Conservation (phyloP, 2,329 filamentous ascomycete genomes). For the Penicillium verrucosum region DNA sequence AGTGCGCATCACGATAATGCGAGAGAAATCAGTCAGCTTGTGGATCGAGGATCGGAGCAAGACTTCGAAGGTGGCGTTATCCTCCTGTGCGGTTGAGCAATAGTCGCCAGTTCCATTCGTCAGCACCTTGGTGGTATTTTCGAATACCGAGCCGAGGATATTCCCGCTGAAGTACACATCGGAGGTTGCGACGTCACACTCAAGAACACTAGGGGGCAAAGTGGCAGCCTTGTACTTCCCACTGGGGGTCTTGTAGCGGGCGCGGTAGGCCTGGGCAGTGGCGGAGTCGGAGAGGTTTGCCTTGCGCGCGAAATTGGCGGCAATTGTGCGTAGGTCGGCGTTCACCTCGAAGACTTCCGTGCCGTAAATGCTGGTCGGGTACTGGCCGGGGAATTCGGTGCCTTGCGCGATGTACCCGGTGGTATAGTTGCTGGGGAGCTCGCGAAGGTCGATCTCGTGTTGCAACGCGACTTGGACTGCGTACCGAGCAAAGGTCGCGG, state of each 20-base stretch:
- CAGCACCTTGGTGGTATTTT: constrained; percentile 60
- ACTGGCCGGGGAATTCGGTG: constrained; percentile 52
- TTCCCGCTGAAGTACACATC: constrained; percentile 69
- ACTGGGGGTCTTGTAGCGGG: constrained; percentile 45
- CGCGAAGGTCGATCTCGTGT: constrained; percentile 70
- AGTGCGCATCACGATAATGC: constrained; percentile 66
- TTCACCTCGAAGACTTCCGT: constrained; percentile 69
- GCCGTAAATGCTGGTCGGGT: constrained; percentile 60
- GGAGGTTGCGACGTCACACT: constrained; percentile 66
- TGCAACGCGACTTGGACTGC: constrained; percentile 72
- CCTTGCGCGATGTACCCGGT: constrained; percentile 70
- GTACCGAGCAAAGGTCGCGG: constrained; percentile 66
- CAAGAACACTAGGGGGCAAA: constrained; percentile 54
- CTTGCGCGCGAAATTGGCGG: constrained; percentile 50
- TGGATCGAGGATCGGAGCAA: constrained; percentile 58
- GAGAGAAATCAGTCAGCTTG: constrained; percentile 61
- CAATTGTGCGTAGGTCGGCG: constrained; percentile 54
- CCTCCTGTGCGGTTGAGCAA: constrained; percentile 70
- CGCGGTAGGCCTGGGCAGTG: constrained; percentile 53
- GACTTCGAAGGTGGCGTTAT: constrained; percentile 66
- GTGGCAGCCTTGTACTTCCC: constrained; percentile 44
- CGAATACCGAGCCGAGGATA: constrained; percentile 61
- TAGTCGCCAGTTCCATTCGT: constrained; percentile 67
- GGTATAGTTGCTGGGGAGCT: constrained; percentile 62
- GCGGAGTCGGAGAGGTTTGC: constrained; percentile 54